Evolutionary conservation across 192 early-diverging fungal species (phyloP), one percentile per base, ranked within the genome.

Genomic region (Coemansia nantahalensis): DNA sequence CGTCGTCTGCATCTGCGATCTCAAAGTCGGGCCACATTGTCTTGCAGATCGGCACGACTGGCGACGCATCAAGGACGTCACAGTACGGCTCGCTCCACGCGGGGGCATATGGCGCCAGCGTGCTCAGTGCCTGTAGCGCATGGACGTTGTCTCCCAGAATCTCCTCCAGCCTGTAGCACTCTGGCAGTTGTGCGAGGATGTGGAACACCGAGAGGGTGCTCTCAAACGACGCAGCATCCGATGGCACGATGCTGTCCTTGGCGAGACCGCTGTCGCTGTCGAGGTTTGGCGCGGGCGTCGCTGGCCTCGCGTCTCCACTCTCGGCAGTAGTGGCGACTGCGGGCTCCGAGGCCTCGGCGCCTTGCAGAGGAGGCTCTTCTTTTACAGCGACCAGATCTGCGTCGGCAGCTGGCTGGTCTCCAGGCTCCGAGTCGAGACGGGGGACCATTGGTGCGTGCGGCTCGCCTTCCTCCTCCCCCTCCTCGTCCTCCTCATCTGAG

Each of bases 21-120:
- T 45, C 68, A 53, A 61, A 61, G 45, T 65, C 62, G 5, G 62
- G 48, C 71, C 71, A 74, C 71, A 74, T 74, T 12, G 71, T 62
- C 39, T 62, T 74, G 50, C 71, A 74, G 14, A 74, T 74, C 2
- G 71, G 71, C 11, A 67, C 59, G 13, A 74, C 68, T 7, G 68
- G 68, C 5, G 62, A 72, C 22, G 57, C 57, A 23, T 72, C 68
- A 5, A 72, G 54, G 14, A 72, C 42, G 46, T 72, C 62, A 49
- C 68, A 72, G 42, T 72, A 72, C 18, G 58, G 38, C 38, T 53
- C 56, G 7, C 65, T 62, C 68, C 68, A 72, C 9, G 56, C 57
- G 5, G 68, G 68, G 9, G 36, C 44, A 32, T 56, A 72, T 1
- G 68, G 68, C 41, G 35, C 39, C 14, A 65, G 45, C 41, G 56